These are phyloP conservation scores for Yamadazyma endophytica DNA, from an alignment of 805 yeast genomes.

Conservation along the genomic window DNA sequence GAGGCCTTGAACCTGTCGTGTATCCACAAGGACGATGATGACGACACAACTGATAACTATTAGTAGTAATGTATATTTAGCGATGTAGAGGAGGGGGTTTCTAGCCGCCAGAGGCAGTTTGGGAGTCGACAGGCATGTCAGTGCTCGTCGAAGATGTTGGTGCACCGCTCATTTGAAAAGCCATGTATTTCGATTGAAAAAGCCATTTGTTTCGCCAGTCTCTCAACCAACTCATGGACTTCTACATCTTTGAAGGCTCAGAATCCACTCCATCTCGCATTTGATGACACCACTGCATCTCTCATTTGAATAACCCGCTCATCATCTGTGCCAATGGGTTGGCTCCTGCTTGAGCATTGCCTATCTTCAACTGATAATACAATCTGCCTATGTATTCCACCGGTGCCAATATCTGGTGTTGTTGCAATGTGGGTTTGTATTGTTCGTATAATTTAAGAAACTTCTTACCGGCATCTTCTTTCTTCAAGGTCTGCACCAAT, in stretches of 20 bases:
- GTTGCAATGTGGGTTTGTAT: slow-evolving; percentile 37
- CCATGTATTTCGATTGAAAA: no score
- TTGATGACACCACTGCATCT: no score
- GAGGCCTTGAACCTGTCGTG: slow-evolving; percentile 58
- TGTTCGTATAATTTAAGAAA: slow-evolving; percentile 50
- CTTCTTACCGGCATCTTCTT: slow-evolving; percentile 42
- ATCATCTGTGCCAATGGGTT: slow-evolving; percentile 57
- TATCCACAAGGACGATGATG: slow-evolving; percentile 34
- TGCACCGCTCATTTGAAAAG: no score
- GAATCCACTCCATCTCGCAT: no score
- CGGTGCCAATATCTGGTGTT: slow-evolving; percentile 38
- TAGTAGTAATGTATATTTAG: slow-evolving; percentile 5
- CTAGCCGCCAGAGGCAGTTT: no score
- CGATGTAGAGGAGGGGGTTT: no score
- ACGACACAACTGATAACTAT: slow-evolving; percentile 8
- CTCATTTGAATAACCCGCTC: slow-evolving; percentile 47
- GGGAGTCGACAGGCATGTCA: no score
- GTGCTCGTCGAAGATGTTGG: no score
- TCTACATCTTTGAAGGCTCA: no score
- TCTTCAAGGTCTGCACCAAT: slow-evolving; percentile 53
- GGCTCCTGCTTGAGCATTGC: slow-evolving; percentile 34
- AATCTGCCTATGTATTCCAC: slow-evolving; percentile 56
- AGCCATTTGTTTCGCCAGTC: no score
- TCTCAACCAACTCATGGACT: no score
- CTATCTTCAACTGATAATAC: slow-evolving; percentile 54